Conservation (phyloP, 805 yeast species). For the Hanseniaspora nectarophila region DNA sequence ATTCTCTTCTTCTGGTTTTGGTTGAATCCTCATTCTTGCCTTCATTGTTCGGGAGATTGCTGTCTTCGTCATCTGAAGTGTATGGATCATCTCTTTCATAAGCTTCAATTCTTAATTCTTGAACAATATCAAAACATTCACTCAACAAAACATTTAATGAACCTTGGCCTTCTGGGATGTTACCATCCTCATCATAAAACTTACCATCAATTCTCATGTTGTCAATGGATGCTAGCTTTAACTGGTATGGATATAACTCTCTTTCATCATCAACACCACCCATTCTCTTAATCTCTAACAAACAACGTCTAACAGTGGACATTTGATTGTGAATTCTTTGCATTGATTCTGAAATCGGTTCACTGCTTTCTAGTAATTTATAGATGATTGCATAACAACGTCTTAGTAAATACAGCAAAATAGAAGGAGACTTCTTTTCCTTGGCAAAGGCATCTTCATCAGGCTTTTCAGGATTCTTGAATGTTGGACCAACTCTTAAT, state of each 20-base stretch:
- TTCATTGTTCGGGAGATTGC: conserved; percentile 18
- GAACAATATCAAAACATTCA: conserved; percentile 86
- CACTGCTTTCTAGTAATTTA: conserved; percentile 78
- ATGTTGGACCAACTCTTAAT: conserved; percentile 50
- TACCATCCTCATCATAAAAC: conserved; percentile 65
- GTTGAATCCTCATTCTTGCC: background rate
- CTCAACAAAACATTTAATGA: conserved; percentile 80
- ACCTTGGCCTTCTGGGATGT: conserved; percentile 97
- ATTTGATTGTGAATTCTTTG: conserved; percentile 90
- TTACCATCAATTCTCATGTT: conserved; percentile 82
- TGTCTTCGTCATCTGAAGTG: conserved; percentile 15
- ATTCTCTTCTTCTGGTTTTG: conserved; percentile 6
- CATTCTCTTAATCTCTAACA: conserved; percentile 78
- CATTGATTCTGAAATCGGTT: conserved; percentile 88
- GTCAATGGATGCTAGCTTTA: conserved; percentile 84
- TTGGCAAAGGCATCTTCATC: conserved; percentile 17
- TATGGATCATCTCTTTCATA: conserved; percentile 43
- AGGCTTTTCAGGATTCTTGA: conserved; percentile 26
- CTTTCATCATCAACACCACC: conserved; percentile 82
- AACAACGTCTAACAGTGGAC: conserved; percentile 79
- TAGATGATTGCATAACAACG: conserved; percentile 86
- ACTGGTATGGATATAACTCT: conserved; percentile 89
- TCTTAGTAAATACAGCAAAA: conserved; percentile 65
- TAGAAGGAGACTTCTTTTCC: conserved; percentile 44
- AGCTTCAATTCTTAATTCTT: conserved; percentile 77